Evolutionary conservation across 495 filamentous ascomycete species (phyloP), one percentile per base, ranked within the genome.

Genomic region (Trichocladium antarcticum): DNA sequence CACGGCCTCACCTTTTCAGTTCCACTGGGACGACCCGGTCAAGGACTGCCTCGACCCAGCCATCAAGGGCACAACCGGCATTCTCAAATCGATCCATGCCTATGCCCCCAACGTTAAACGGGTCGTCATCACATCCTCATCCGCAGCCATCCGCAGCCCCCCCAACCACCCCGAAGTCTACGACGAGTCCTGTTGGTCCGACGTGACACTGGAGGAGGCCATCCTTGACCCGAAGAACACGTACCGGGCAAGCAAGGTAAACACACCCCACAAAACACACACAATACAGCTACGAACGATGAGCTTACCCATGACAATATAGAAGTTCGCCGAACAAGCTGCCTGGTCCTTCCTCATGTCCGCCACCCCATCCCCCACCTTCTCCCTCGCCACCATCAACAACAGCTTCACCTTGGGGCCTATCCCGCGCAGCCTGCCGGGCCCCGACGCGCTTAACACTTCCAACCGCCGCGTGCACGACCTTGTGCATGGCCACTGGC

Each of bases 391-490:
- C 15, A 63, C 63, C 27, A 71, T 74, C 27, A 71, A 72, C 48
- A 64, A 64, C 52, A 71, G 68, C 1, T 71, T 64, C 51, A 68
- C 66, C 0, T 75, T 72, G 32, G 72, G 72, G 0, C 70, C 71
- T 0, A 31, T 72, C 8, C 69, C 61, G 12, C 57, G 66, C 11
- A 64, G 50, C 36, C 57, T 71, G 0, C 27, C 56, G 6, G 47
- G 36, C 7, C 56, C 64, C 1, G 53, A 51, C 11, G 45, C 31
- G 1, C 51, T 74, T 34, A 74, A 75, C 57, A 69, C 68, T 4
- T 74, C 72, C n/a, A 75, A 74, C 51, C 61, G 63, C 8, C 61
- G 68, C 21, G 65, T 74, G 48, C 56, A 53, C 17, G 68, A 73
- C 49, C 54, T 70, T 27, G 32, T 72, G 6, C 56, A 24, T 14